These are phyloP conservation scores for Pythium coloratum DNA, from an alignment of 352 stramenopile species.

Conservation along the genomic window DNA sequence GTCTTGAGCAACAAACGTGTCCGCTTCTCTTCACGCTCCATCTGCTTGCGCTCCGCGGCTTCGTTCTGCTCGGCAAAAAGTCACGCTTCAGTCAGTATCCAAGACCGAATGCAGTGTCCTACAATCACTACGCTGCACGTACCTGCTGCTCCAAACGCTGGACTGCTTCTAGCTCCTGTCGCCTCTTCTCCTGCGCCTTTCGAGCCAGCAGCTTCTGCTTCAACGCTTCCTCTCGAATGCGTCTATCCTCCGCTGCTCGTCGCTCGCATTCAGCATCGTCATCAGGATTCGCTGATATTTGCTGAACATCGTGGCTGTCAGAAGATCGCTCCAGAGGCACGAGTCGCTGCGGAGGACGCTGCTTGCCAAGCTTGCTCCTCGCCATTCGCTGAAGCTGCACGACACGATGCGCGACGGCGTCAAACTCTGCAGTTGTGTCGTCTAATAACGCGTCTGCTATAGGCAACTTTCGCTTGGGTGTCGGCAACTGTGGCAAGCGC, in stretches of 20 bases:
- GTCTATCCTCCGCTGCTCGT: slow-evolving; percentile 1
- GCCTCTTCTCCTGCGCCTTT: slow-evolving; percentile 15
- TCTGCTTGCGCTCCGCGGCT: slow-evolving; percentile 52
- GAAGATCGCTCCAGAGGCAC: slow-evolving; percentile 8
- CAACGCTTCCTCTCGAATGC: slow-evolving; percentile 5
- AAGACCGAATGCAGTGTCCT: not conserved
- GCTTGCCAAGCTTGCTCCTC: slow-evolving; percentile 9
- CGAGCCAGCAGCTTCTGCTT: slow-evolving; percentile 13
- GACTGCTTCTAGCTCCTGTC: slow-evolving; percentile 2
- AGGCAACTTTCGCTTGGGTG: not conserved
- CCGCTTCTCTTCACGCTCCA: slow-evolving; percentile 75
- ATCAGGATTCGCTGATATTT: not conserved
- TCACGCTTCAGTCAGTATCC: not conserved
- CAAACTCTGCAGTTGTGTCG: not conserved
- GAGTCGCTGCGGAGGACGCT: slow-evolving; percentile 12
- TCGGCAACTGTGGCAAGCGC: slow-evolving; percentile 8
- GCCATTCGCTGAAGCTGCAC: slow-evolving; percentile 19
- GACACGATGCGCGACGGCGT: slow-evolving; percentile 1
- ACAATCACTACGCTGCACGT: slow-evolving; percentile 8
- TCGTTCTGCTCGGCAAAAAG: slow-evolving; percentile 41
- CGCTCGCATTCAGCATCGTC: not conserved
- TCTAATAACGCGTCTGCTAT: not conserved
- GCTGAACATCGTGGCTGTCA: not conserved
- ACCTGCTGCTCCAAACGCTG: slow-evolving; percentile 24
- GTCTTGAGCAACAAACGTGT: slow-evolving; percentile 57